Evolutionary conservation across 495 filamentous ascomycete genomes (phyloP), one percentile per base, ranked within the genome.

Genomic region (Corynascus novoguineensis): DNA sequence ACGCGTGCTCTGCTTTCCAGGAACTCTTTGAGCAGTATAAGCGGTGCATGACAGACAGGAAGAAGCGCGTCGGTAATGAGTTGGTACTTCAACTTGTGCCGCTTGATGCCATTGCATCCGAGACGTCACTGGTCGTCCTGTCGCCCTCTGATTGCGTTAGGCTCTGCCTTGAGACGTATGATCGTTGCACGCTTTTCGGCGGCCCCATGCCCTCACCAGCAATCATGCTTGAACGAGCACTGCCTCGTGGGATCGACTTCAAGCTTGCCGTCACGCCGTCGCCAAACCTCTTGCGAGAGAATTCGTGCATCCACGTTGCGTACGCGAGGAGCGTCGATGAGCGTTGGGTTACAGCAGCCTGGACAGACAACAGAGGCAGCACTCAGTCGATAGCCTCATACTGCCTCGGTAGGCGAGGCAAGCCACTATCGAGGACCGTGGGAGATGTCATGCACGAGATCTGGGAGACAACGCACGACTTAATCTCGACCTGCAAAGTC

Each of bases 271-370:
- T 81, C 5, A 82, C 77, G 19, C 85, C 86, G 0, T 84, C 85
- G 0, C 79, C 84, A 3, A 86, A 88, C 25, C 77, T 93, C 0
- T 70, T 97, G n/a, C 83, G 86, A 48, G 90, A 95, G 64, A 89
- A 91, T 32, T 84, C 81, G 12, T 86, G 85, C 58, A 81, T 99
- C 11, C 95, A 99, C 67, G 72, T 97, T 45, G 91, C 88, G 8
- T 96, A 92, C 66, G 86, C 87, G 0, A 83, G 85, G 58, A 92
- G 88, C 65, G 73, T 85, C 28, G 89, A 93, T 65, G 84, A 88
- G 45, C 81, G 87, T 17, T 99, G 95, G 95, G 69, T 97, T 44
- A 86, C 86, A 1, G 90, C 84, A 5, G 87, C 88, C n/a, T 99
- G 95, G 95, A 89, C 87, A 1, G 91, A 97, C 69, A 90, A 83